Conservation (phyloP, 2,329 filamentous ascomycete genomes). For the Fusarium keratoplasticum region DNA sequence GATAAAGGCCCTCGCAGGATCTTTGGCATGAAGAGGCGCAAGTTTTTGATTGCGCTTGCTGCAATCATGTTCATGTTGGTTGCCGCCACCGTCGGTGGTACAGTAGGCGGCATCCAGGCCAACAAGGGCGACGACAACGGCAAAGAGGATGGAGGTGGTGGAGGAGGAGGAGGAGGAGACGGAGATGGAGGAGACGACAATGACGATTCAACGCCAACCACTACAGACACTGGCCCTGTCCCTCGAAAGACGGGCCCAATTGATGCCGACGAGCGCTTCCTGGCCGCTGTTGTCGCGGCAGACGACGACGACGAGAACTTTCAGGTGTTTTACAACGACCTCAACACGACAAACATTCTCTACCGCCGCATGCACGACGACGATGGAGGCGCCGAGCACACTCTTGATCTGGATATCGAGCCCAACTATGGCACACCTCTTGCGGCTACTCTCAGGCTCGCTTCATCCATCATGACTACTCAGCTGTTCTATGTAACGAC, state of each 20-base stretch:
- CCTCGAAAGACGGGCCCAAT: constrained; percentile 30
- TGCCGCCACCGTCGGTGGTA: constrained; percentile 31
- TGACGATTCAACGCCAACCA: neutral
- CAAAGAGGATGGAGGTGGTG: neutral
- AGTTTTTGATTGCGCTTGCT: constrained; percentile 28
- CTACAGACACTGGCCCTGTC: constrained; percentile 4
- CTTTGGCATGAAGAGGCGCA: constrained; percentile 31
- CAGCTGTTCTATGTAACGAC: constrained; percentile 34
- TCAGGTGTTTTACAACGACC: constrained; percentile 38
- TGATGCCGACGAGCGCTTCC: constrained; percentile 20
- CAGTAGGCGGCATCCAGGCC: constrained; percentile 25
- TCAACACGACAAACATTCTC: constrained; percentile 25
- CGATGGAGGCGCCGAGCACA: constrained; percentile 12
- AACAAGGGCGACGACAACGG: neutral
- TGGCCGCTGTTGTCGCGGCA: constrained; percentile 20
- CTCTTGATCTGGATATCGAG: constrained; percentile 27
- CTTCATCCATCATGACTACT: constrained; percentile 7
- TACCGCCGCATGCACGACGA: constrained; percentile 27
- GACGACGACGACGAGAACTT: constrained; percentile 23
- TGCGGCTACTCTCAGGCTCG: constrained; percentile 19
- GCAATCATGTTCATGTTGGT: constrained; percentile 26
- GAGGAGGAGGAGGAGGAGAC: neutral
- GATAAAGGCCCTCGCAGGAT: constrained; percentile 8
- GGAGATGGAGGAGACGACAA: neutral
- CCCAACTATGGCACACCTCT: constrained; percentile 35